Percentiles rank a stretch among this genome's conserved stretches.
These are phyloP conservation scores for Colletotrichum trifolii DNA, from an alignment of 2,329 filamentous ascomycete genomes.

Conservation along the genomic window DNA sequence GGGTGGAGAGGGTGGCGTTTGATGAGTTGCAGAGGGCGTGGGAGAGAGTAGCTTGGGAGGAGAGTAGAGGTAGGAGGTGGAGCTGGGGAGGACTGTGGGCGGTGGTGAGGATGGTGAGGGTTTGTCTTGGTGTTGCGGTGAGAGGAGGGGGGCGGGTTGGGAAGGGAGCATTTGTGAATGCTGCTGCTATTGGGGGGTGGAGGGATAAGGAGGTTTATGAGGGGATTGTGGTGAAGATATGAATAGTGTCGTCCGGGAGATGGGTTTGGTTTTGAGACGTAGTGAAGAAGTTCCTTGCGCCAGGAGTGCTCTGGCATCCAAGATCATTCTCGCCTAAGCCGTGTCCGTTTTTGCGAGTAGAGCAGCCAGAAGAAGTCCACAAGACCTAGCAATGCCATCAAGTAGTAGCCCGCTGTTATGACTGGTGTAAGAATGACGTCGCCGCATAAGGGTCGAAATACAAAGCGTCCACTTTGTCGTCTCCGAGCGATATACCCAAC, in stretches of 20 bases:
- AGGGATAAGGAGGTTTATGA: slow-evolving; percentile 7
- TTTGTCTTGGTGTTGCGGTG: slow-evolving; percentile 20
- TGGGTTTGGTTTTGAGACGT: not conserved
- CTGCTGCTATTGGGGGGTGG: slow-evolving; percentile 15
- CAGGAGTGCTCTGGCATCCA: no score
- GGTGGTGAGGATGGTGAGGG: slow-evolving; percentile 2
- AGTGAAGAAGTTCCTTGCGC: no score
- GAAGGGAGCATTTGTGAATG: slow-evolving; percentile 22
- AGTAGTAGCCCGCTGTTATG: no score
- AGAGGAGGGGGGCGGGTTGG: slow-evolving; percentile 1
- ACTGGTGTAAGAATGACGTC: no score
- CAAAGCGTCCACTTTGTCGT: no score
- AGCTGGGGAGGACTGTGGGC: not conserved
- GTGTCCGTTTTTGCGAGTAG: no score
- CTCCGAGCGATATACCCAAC: no score
- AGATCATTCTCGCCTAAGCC: no score
- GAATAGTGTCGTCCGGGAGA: not conserved
- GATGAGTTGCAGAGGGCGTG: slow-evolving; percentile 44
- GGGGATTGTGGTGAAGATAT: slow-evolving; percentile 23
- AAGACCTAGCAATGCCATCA: no score
- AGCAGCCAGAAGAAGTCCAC: no score
- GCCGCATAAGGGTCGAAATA: no score
- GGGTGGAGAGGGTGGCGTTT: slow-evolving; percentile 45
- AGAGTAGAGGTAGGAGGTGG: not conserved
- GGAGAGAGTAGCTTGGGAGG: slow-evolving; percentile 32